Conservation (phyloP, 768 basidiomycete genomes). For the Calocybe indica region DNA sequence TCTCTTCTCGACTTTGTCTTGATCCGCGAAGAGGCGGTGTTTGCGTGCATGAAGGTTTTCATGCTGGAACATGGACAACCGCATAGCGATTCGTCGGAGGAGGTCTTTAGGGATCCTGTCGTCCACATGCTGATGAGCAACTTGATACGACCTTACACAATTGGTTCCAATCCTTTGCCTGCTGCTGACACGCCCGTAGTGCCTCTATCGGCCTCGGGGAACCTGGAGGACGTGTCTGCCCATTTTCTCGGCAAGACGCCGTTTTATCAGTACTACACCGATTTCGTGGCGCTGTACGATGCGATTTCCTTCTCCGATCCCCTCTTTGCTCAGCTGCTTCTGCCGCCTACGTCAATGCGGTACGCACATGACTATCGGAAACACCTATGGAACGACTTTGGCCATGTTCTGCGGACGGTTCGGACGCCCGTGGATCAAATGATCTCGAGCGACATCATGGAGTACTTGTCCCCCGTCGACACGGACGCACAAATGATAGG, state of each 20-base stretch:
- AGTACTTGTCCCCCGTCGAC: constrained; percentile 74
- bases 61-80: constrained; percentile 89
- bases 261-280: constrained; percentile 92
- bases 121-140: constrained; percentile 56
- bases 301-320: constrained; percentile 83
- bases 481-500: constrained; percentile 52
- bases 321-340: constrained; percentile 66
- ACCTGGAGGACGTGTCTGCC: constrained; percentile 49
- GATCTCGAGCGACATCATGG: constrained; percentile 45
- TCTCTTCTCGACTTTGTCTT: constrained; percentile 36
- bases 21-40: constrained; percentile 52
- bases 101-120: constrained; percentile 75
- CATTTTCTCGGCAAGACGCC: constrained; percentile 68
- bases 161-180: constrained; percentile 20
- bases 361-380: constrained; percentile 82
- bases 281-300: constrained; percentile 87
- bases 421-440: constrained; percentile 44
- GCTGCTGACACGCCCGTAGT: constrained; percentile 11
- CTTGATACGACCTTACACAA: constrained; percentile 51
- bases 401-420: constrained; percentile 58
- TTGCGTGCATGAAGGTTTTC: constrained; percentile 88
- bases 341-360: constrained; percentile 70
- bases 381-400: constrained; percentile 77
- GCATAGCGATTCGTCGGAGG: constrained; percentile 41
- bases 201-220: constrained; percentile 11